A percentile compares a stretch with the other conserved stretches of the same genome.
These are phyloP conservation scores for Alternaria sp. DNA, from an alignment of 2,329 filamentous ascomycete species.

Conservation along the genomic window DNA sequence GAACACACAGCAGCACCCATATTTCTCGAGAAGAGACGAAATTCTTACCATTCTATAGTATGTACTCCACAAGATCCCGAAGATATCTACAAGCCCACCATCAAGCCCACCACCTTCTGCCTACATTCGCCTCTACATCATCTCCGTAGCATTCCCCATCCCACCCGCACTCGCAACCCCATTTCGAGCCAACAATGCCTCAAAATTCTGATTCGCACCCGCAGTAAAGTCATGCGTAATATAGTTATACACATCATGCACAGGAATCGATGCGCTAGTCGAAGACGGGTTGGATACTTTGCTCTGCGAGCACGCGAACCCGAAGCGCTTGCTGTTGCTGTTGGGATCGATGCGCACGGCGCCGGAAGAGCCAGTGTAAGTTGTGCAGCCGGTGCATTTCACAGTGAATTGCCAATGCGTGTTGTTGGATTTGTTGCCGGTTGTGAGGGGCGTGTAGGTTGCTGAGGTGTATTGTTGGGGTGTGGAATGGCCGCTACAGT, in stretches of 20 bases:
- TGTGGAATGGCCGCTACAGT: slow-evolving; percentile 27
- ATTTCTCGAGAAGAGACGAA: background rate
- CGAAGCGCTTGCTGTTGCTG: slow-evolving; percentile 25
- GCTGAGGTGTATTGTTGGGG: slow-evolving; percentile 34
- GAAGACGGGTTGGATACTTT: slow-evolving; percentile 30
- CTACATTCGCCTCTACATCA: background rate
- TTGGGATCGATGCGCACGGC: slow-evolving; percentile 26
- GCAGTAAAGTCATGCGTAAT: slow-evolving; percentile 36
- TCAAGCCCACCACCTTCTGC: background rate
- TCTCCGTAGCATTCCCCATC: background rate
- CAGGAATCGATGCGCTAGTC: slow-evolving; percentile 27
- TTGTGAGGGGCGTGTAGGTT: slow-evolving; percentile 28
- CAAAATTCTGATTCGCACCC: slow-evolving; percentile 34
- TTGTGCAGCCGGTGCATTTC: slow-evolving; percentile 40
- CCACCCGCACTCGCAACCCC: slow-evolving; percentile 15
- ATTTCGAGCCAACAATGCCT: slow-evolving; percentile 30
- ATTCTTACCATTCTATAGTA: background rate
- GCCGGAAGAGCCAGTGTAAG: slow-evolving; percentile 24
- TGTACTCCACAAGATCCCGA: background rate
- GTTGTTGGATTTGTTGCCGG: slow-evolving; percentile 36
- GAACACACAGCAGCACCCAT: background rate
- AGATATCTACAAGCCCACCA: background rate
- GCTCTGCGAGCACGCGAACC: slow-evolving; percentile 29
- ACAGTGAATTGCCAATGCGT: slow-evolving; percentile 43
- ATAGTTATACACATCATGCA: slow-evolving; percentile 41